Percentiles rank a stretch among this genome's conserved stretches.
These are phyloP conservation scores for Pythium apleroticum DNA, from an alignment of 352 stramenopile genomes.

Conservation along the genomic window DNA sequence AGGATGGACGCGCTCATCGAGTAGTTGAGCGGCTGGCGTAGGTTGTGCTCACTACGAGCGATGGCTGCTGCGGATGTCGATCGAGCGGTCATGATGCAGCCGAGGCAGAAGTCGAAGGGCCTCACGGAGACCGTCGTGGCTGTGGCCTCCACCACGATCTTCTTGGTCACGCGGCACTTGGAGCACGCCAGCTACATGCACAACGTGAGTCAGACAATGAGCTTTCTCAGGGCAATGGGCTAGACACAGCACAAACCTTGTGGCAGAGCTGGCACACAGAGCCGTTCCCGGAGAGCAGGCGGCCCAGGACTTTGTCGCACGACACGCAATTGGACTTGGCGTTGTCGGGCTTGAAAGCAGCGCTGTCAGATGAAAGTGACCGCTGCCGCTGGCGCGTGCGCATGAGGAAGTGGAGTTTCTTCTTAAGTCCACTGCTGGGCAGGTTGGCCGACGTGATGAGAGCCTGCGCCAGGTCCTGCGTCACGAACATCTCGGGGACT, in stretches of 20 bases:
- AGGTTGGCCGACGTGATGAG: slow-evolving; percentile 23
- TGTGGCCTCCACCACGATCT: slow-evolving; percentile 19
- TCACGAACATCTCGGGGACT: slow-evolving; percentile 39
- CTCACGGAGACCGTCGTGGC: neutral
- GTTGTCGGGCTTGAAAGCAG: neutral
- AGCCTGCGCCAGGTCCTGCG: slow-evolving; percentile 38
- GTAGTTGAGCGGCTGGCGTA: neutral
- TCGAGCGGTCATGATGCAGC: slow-evolving; percentile 12
- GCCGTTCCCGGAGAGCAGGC: slow-evolving; percentile 3
- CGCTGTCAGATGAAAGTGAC: neutral
- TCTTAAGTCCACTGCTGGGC: slow-evolving; percentile 34
- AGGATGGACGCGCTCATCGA: neutral
- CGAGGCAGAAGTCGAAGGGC: slow-evolving; percentile 18
- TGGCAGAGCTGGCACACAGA: slow-evolving; percentile 23
- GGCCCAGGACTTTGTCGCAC: slow-evolving; percentile 11
- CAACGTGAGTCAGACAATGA: neutral
- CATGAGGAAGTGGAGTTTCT: slow-evolving; percentile 51
- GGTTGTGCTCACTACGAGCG: slow-evolving; percentile 6
- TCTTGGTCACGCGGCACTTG: slow-evolving; percentile 25
- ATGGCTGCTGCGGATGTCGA: neutral
- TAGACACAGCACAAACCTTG: slow-evolving; percentile 7
- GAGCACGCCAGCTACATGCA: slow-evolving; percentile 14
- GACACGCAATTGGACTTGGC: slow-evolving; percentile 8
- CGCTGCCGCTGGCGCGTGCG: slow-evolving; percentile 5
- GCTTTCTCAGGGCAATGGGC: too few relatives aligned